A percentile compares a stretch with the other conserved stretches of the same genome.
Conservation (phyloP, 2,329 filamentous ascomycete species). For the Aspergillus fijiensis region DNA sequence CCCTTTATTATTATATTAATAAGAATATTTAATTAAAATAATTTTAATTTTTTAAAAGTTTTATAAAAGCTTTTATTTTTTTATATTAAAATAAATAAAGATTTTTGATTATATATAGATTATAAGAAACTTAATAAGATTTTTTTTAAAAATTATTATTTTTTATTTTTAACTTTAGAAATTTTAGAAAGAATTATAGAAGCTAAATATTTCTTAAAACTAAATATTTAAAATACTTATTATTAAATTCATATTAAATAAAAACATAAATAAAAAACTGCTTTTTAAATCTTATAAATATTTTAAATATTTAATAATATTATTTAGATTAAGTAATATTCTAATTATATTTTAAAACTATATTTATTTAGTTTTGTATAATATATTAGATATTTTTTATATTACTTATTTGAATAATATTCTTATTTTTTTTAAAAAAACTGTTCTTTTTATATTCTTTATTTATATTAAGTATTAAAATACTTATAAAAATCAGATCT, state of each 20-base stretch:
- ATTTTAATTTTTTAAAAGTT: slow-evolving; percentile 2
- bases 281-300: not conserved
- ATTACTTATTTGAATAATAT: too few relatives aligned
- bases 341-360: too few relatives aligned
- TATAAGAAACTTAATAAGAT: not conserved
- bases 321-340: not conserved
- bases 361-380: too few relatives aligned
- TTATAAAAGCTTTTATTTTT: not conserved
- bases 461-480: not conserved
- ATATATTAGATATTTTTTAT: too few relatives aligned
- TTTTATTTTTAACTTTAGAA: not conserved
- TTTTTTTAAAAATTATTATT: not conserved
- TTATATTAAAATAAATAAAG: slow-evolving; percentile 3
- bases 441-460: not conserved
- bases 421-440: not conserved
- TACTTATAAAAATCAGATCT: too few relatives aligned
- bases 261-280: not conserved
- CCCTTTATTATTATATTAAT: slow-evolving; percentile 4
- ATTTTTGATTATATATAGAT: not conserved
- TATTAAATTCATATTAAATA: not conserved
- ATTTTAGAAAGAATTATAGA: not conserved
- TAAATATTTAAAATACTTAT: not conserved
- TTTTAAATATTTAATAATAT: not conserved
- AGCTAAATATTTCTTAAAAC: not conserved
- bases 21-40: not conserved